Conservation (phyloP, 2,329 filamentous ascomycete genomes). For the Leptosphaerulina australis region DNA sequence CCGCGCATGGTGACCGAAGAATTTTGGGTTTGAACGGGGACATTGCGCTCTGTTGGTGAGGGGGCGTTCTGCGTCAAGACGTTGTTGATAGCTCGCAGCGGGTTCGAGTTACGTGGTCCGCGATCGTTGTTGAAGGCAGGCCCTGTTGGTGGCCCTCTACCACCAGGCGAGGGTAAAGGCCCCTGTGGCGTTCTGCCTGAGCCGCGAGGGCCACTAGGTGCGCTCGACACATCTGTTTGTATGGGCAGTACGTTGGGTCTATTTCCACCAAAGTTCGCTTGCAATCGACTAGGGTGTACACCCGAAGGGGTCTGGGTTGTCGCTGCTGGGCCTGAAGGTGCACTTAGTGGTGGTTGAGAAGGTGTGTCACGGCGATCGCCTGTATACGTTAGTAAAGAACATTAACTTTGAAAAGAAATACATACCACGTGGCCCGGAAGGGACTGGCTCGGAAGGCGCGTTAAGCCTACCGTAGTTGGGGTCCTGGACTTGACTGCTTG, state of each 20-base stretch:
- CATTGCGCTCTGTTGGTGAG: conserved; percentile 27
- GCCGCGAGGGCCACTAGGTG: conserved; percentile 46
- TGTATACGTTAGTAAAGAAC: conserved; percentile 12
- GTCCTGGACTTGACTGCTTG: conserved; percentile 50
- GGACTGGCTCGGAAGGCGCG: conserved; percentile 54
- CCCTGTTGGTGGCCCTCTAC: conserved; percentile 43
- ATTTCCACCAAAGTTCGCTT: conserved; percentile 27
- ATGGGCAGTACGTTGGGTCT: conserved; percentile 23
- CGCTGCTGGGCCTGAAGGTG: conserved; percentile 38
- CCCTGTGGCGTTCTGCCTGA: conserved; percentile 34
- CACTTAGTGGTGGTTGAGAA: conserved; percentile 35
- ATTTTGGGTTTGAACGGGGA: conserved; percentile 20
- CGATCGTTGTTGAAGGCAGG: conserved; percentile 40
- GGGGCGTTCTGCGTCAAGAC: conserved; percentile 38
- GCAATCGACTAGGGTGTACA: conserved; percentile 62
- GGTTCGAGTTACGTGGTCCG: conserved; percentile 28
- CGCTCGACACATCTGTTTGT: conserved; percentile 41
- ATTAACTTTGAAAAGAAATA: conserved; percentile 20
- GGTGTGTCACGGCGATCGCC: conserved; percentile 38
- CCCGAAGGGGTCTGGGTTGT: conserved; percentile 50
- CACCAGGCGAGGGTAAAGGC: conserved; percentile 35
- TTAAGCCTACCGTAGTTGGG: conserved; percentile 58
- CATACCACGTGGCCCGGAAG: conserved; percentile 60
- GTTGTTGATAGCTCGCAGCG: conserved; percentile 38
- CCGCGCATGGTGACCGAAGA: conserved; percentile 38